Conservation (phyloP, 2,329 filamentous ascomycete species). For the Diaporthe sp. region DNA sequence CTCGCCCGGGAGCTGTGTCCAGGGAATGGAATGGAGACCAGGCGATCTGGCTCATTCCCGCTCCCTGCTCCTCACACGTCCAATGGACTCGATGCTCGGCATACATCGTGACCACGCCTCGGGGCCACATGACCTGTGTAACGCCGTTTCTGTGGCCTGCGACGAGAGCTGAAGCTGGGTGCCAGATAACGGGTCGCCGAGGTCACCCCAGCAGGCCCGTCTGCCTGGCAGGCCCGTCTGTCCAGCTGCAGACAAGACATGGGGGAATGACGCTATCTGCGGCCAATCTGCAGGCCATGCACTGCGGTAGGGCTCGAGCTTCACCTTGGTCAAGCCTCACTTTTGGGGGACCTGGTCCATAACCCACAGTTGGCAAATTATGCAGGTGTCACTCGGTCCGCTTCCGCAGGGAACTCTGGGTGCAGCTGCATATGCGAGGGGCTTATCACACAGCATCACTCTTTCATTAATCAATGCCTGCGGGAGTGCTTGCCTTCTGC, state of each 20-base stretch:
- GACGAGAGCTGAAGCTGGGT: slow-evolving; percentile 30
- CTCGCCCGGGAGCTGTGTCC: slow-evolving; percentile 36
- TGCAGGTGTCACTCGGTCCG: slow-evolving; percentile 42
- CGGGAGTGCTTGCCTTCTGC: not conserved
- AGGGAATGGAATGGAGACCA: slow-evolving; percentile 19
- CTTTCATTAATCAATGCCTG: slow-evolving; percentile 28
- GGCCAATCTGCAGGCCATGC: slow-evolving; percentile 35
- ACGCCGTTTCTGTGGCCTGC: slow-evolving; percentile 31
- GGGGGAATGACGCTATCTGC: slow-evolving; percentile 35
- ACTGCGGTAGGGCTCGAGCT: slow-evolving; percentile 18
- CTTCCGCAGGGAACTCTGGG: slow-evolving; percentile 37
- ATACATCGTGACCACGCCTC: slow-evolving; percentile 40
- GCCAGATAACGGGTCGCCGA: slow-evolving; percentile 34
- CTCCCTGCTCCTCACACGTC: slow-evolving; percentile 32
- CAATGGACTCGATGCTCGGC: slow-evolving; percentile 37
- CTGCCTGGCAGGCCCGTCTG: slow-evolving; percentile 17
- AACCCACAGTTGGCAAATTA: slow-evolving; percentile 39
- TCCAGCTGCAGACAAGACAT: slow-evolving; percentile 21
- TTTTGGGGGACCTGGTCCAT: slow-evolving; percentile 15
- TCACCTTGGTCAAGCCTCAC: slow-evolving; percentile 35
- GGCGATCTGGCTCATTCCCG: slow-evolving; percentile 33
- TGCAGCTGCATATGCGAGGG: slow-evolving; percentile 40
- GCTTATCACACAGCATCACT: slow-evolving; percentile 35
- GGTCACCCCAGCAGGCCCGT: slow-evolving; percentile 14
- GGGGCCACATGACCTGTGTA: slow-evolving; percentile 41